Evolutionary conservation across 139 green algal species (phyloP), one percentile per base, ranked within the genome.

Genomic region (Picochlorum sp.): DNA sequence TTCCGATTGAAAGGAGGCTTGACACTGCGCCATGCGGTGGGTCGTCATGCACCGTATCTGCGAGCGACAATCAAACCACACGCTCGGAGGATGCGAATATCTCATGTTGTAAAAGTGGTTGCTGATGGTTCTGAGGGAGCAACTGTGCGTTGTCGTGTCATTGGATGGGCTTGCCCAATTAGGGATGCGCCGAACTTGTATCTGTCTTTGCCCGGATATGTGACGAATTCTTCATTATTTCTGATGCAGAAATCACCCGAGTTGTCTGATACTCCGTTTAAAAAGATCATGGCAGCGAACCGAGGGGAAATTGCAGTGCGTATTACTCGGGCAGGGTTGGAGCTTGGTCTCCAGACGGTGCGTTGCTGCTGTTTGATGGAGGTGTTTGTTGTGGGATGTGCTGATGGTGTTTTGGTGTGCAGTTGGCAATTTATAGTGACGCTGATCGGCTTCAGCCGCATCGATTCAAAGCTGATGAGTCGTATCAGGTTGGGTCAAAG

Each of bases 231-330:
- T 55, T 55, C 10, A 55, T 18, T 34, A 34, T 59, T 8, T 34
- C 10, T 59, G 21, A 59, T 59, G 56, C 13, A 62, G 56, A 28
- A 23, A 38, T 18, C n/a, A 6, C 23, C 51, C 2, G 26, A 30
- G 23, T 9, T 15, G 10, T 61, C 41, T 9, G 68, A 74, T 7
- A 78, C 72, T 4, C 78, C 72, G 6, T 84, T 96, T 67, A 82
- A 75, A 8, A 92, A 95, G 63, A 86, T 98, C 20, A 63, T 98
- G 58, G 84, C 77, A 37, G 91, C 91, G 16, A 98, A 98, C 70
- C 70, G 92, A 24, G 92, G 92, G 14, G 92, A 98, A 70, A 98
- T 98, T 51, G 92, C 92, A 10, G 85, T 98, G n/a, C 86, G 92
- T 47, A 78, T 97, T 14, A 95, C 96, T 74, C 78, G 92, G 1